Evolutionary conservation across 805 yeast species (phyloP), one percentile per base, ranked within the genome.

Genomic region (Myxozyma lipomycoides): DNA sequence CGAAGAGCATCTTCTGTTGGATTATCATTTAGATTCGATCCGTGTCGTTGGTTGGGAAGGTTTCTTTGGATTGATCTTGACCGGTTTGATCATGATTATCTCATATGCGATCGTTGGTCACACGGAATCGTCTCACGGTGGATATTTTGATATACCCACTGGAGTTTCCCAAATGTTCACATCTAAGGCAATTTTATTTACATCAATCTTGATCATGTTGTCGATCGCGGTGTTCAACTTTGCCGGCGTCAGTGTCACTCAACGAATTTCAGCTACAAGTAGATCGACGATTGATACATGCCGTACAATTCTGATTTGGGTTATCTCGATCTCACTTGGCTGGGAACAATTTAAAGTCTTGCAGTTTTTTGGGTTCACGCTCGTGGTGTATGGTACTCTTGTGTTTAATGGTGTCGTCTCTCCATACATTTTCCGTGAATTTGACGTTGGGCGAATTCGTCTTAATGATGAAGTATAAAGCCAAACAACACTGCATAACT

Each of bases 271-370:
- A 46, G 93, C 95, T 30, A 85, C 95, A 1, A 75, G 90, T 1
- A 73, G 93, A 62, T 81, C 88, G 21, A 86, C 93, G 1, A 77
- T 86, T 45, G 95, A 86, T 62, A 82, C 89, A 0, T 82, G 85
- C 52, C 74, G 95, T 57, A 85, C 93, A 0, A 67, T 84, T 22
- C 67, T 83, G 24, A 90, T 86, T 17, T 86, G 95, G 95, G 35
- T 82, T 1, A 76, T 83, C 6, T 86, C 93, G 0, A 69, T 86
- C 45, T 46, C 67, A 21, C 61, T 85, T 56, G 93, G 91, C 2
- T 86, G 93, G 95, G 93, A 86, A 66, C 61, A 72, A 1, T 86
- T 84, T 68, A 73, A 73, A 19, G 60, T 69, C n/a, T 66, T 82
- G 45, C 95, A 86, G 64, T 68, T 81, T 19, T 25, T 76, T 18